These are phyloP conservation scores for Pseudogymnoascus sp. DNA, from an alignment of 2,329 filamentous ascomycete species.

Conservation along the genomic window DNA sequence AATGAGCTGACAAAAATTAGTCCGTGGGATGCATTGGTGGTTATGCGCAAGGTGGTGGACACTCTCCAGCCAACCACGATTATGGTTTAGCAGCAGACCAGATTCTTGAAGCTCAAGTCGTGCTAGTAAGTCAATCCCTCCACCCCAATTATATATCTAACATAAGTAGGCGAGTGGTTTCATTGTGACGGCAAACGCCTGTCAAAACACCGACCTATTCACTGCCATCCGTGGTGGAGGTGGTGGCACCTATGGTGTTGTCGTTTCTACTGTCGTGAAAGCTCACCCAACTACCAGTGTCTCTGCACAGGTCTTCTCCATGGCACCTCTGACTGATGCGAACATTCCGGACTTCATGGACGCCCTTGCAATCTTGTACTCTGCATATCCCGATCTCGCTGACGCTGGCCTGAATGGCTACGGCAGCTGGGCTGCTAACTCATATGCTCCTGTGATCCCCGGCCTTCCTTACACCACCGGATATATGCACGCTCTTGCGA, in stretches of 20 bases:
- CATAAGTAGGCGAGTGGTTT: slow-evolving; percentile 23
- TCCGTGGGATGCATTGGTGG: slow-evolving; percentile 29
- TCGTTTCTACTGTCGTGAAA: slow-evolving; percentile 33
- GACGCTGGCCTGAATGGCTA: slow-evolving; percentile 24
- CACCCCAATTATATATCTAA: not conserved
- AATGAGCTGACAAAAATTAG: slow-evolving; percentile 22
- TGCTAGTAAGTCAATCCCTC: slow-evolving; percentile 21
- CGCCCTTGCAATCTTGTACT: slow-evolving; percentile 25
- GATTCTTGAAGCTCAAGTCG: slow-evolving; percentile 34
- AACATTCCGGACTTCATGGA: slow-evolving; percentile 24
- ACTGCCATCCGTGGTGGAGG: slow-evolving; percentile 35
- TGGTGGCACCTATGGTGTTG: slow-evolving; percentile 28
- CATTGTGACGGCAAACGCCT: slow-evolving; percentile 28
- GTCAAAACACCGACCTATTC: slow-evolving; percentile 31
- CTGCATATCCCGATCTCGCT: slow-evolving; percentile 26
- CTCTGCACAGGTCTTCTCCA: slow-evolving; percentile 20
- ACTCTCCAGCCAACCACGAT: slow-evolving; percentile 30
- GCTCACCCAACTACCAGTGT: slow-evolving; percentile 30
- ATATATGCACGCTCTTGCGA: slow-evolving; percentile 25
- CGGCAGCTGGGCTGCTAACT: slow-evolving; percentile 25
- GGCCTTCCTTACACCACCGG: slow-evolving; percentile 20
- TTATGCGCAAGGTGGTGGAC: slow-evolving; percentile 35
- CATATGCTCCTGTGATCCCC: slow-evolving; percentile 18
- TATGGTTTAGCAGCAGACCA: slow-evolving; percentile 39
- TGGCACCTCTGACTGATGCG: slow-evolving; percentile 19